phyloP scores from a whole-genome alignment of 225 moss, liverwort and hornwort genomes.

The Sphagnum tenellum region DNA sequence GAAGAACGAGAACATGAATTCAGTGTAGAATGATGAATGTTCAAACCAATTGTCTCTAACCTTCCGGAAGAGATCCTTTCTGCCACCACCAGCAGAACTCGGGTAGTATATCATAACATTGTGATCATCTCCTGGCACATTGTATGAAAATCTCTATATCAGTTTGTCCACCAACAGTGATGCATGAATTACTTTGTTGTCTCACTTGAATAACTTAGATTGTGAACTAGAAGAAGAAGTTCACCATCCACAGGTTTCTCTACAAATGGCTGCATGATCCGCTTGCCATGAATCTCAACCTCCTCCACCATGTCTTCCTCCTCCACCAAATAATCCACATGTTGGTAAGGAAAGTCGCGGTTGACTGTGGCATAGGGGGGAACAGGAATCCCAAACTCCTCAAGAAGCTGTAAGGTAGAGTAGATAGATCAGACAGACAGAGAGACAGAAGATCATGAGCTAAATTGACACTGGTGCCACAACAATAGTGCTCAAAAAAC shows the following conservation, averaged over 20 bases:
- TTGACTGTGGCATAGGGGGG: constrained; percentile 86
- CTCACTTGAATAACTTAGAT: too few relatives aligned
- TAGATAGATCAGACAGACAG: too few relatives aligned
- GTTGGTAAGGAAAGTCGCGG: constrained; percentile 80
- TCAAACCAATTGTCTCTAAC: constrained; percentile 12
- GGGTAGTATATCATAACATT: constrained; percentile 99
- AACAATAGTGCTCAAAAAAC: too few relatives aligned
- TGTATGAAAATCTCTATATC: too few relatives aligned
- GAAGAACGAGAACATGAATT: too few relatives aligned
- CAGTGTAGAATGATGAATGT: too few relatives aligned
- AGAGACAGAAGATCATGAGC: too few relatives aligned
- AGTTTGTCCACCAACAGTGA: too few relatives aligned
- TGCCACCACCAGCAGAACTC: constrained; percentile 99
- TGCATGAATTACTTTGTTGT: too few relatives aligned
- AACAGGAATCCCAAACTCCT: constrained; percentile 74
- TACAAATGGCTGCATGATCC: constrained; percentile 89
- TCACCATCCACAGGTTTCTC: constrained; percentile 98
- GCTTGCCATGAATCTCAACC: constrained; percentile 84
- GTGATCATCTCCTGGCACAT: constrained; percentile 73
- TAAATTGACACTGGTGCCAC: too few relatives aligned
- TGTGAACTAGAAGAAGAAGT: not conserved
- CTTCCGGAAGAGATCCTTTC: constrained; percentile 98
- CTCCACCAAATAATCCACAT: constrained; percentile 73
- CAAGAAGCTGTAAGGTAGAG: constrained; percentile 51
- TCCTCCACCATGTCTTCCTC: constrained; percentile 97